Base-by-base conservation (phyloP, 2,329 filamentous ascomycete genomes). In the Colletotrichum destructivum region DNA sequence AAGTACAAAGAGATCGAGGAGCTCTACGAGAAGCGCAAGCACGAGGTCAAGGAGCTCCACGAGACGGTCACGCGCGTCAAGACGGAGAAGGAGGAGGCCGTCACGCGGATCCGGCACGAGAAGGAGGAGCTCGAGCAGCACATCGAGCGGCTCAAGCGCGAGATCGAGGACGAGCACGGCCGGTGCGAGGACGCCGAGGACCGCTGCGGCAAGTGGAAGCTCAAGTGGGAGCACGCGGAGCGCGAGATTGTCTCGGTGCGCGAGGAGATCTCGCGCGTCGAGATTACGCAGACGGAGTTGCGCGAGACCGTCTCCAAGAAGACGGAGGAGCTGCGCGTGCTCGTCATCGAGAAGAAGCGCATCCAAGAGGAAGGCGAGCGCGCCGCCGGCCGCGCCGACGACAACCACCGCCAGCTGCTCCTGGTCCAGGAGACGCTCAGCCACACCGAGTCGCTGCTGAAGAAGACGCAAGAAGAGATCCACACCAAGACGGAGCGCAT, bases 1-100 rank as follows among this genome's bases (percentile, higher is more conserved):
- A 68, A 71, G 56, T 56, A 62, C 68, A 61, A 68, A 56, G 68
- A 71, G 15, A 35, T 67, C 2, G 63, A 71, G 51, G 63, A 71
- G 11, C 21, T 40, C 35, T 44, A 61, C 44, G 63, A 67, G 64
- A 68, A 68, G 68, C 51, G 55, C 51, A 57, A 62, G 49, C 57
- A 46, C n/a, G 64, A 68, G 38, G 15, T 71, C 56, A 71, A 62
- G 64, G 56, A 68, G 63, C 38, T 67, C 15, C 56, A 71, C 21
- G 63, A 71, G 35, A 56, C 38, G 9, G 31, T 71, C 49, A 46
- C 51, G 2, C 66, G 56, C 55, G 64, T 52, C n/a, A 38, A 47
- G 7, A 46, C 49, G 23, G 68, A 71, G 42, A 71, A 62, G 44
- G 56, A 57, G 4, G 68, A 71, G 56, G 62, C 65, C 11, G 49